These are phyloP conservation scores for Shiraia sp. DNA, from an alignment of 2,329 filamentous ascomycete genomes.

Conservation along the genomic window DNA sequence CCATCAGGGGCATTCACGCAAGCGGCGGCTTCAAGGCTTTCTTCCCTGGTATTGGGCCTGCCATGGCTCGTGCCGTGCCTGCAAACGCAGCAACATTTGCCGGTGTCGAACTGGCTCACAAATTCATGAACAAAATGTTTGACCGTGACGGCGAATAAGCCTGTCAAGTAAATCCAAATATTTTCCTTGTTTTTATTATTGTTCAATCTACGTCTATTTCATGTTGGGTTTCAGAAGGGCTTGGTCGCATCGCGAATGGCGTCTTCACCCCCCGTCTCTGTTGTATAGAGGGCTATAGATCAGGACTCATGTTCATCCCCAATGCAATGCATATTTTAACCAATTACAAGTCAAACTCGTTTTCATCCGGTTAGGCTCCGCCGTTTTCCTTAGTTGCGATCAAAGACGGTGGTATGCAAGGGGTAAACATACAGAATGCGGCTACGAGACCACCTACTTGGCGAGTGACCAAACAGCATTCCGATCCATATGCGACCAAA, in stretches of 20 bases:
- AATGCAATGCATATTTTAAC: conserved; percentile 1
- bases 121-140: conserved; percentile 78
- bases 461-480: conserved; percentile 11
- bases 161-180: too few species aligned
- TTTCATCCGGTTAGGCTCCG: background rate
- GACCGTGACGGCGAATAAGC: conserved; percentile 45
- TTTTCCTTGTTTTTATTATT: conserved; percentile 2
- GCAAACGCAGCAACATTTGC: conserved; percentile 96
- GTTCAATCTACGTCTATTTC: conserved; percentile 9
- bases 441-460: conserved; percentile 12
- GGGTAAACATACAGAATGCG: conserved; percentile 22
- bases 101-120: conserved; percentile 81
- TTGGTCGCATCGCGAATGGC: conserved; percentile 29
- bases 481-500: conserved; percentile 6
- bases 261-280: conserved; percentile 11
- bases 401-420: conserved; percentile 11
- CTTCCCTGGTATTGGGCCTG: conserved; percentile 95
- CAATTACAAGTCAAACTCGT: background rate
- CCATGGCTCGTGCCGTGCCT: conserved; percentile 87
- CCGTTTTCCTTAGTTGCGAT: conserved; percentile 4
- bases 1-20: conserved; percentile 80
- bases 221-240: conserved; percentile 10
- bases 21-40: conserved; percentile 87
- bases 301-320: conserved; percentile 7
- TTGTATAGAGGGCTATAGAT: conserved; percentile 17